Evolutionary conservation across 2,329 filamentous ascomycete genomes (phyloP).

Genomic region (Cladosporium sp.): DNA sequence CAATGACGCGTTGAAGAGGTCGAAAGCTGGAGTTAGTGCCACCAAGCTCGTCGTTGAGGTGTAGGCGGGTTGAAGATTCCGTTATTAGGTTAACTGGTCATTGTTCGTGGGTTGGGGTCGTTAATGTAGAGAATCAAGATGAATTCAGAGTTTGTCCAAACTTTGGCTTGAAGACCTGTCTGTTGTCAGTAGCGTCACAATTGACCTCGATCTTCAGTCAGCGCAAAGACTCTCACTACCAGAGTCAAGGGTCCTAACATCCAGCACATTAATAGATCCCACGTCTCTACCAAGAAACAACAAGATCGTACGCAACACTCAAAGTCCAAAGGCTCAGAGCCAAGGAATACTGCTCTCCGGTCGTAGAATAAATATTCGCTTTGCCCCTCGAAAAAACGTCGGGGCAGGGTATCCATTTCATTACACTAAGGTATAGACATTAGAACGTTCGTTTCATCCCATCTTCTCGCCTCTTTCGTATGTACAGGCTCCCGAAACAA

Average conservation of each 20-base stretch:
- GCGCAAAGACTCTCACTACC: not conserved
- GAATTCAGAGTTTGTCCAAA: too few relatives aligned
- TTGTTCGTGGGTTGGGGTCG: too few relatives aligned
- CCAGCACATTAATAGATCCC: not conserved
- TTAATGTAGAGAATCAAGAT: too few relatives aligned
- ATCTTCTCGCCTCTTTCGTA: not conserved
- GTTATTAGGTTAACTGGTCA: too few relatives aligned
- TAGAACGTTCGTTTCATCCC: slow-evolving; percentile 2
- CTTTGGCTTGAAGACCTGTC: not conserved
- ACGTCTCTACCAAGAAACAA: not conserved
- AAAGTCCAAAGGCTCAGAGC: not conserved
- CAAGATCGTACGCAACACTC: not conserved
- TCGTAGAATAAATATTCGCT: not conserved
- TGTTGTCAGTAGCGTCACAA: not conserved
- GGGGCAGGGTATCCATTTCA: slow-evolving; percentile 6
- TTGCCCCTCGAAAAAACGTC: not conserved
- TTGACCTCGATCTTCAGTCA: not conserved
- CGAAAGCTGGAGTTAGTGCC: not conserved
- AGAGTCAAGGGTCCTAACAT: not conserved
- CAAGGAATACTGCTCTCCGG: not conserved
- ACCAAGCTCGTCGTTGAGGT: not conserved
- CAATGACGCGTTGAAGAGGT: not conserved
- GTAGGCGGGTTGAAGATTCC: too few relatives aligned
- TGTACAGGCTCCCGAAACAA: not conserved
- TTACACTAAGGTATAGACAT: slow-evolving; percentile 7